Evolutionary conservation across 202 grass and related monocot species (phyloP), one percentile per base, ranked within the genome.

Genomic region (Dendrocalamus latiflorus): DNA sequence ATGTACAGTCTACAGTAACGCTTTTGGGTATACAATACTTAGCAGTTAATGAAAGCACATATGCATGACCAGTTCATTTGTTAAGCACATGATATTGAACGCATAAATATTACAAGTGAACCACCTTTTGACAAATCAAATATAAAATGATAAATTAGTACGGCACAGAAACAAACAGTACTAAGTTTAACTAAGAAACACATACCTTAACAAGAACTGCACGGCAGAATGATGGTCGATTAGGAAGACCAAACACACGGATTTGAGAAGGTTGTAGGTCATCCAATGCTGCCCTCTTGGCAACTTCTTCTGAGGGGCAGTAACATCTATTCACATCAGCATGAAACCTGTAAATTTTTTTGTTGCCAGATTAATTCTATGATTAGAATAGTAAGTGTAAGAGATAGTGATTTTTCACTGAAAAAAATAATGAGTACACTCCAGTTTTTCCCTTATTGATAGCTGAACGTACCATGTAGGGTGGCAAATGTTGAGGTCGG

Each of bases 401-500:
- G 17, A 61, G 6, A 10, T 15, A 42, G 25, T 50, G 8, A 10
- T 47, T 54, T 24, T 81, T 25, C 28, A 47, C 10, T 47, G 59
- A 62, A 60, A 24, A 65, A 75, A 54, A 38, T 17, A 1, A 47
- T 9, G 2, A 51, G 33, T 60, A 4, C 14, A 62, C 25, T 84
- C 47, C 22, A 79, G 43, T 39, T 79, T 70, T 20, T 8, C 25
- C 33, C 16, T 74, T 54, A 78, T 37, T 22, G 45, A 49, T 16
- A 82, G 25, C 67, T 69, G 22, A 71, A 45, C 45, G 2, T 90
- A 93, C 91, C 94, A 97, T 83, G 94, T 93, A 55, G 94, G 94
- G 28, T 97, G 94, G 66, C 94, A 97, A 57, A 91, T 97, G 81
- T 93, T 97, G 51, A 97, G 94, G 26, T 97, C 91, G 6, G 91